Conservation (phyloP, 768 basidiomycete genomes). For the Paxillus ammoniavirescens region DNA sequence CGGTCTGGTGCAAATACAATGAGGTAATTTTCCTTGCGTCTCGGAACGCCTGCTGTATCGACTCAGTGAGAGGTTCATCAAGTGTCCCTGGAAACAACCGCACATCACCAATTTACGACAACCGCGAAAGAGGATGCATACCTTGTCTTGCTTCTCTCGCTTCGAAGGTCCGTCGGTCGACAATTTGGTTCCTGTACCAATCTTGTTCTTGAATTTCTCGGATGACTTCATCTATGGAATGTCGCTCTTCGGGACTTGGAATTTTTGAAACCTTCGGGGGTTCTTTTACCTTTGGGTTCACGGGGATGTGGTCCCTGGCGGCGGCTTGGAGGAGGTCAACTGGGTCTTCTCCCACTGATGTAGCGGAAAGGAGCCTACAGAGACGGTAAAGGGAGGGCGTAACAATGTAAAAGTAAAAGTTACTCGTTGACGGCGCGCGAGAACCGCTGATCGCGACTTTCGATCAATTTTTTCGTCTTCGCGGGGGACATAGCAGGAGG, state of each 20-base stretch:
- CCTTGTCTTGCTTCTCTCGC: conserved; percentile 55
- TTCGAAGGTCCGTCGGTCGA: conserved; percentile 50
- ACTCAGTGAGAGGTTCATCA: conserved; percentile 55
- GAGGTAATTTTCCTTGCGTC: conserved; percentile 58
- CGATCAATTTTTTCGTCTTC: conserved; percentile 67
- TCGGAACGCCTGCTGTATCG: conserved; percentile 53
- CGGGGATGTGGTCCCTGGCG: conserved; percentile 67
- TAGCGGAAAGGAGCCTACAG: conserved; percentile 57
- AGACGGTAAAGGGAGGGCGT: not conserved
- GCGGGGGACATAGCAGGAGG: conserved; percentile 47
- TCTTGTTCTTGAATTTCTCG: conserved; percentile 52
- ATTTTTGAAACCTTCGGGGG: conserved; percentile 15
- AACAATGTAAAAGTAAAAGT: conserved; percentile 8
- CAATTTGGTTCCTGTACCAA: conserved; percentile 75
- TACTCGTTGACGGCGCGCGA: conserved; percentile 68
- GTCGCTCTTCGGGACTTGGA: conserved; percentile 50
- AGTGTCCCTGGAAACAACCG: conserved; percentile 38
- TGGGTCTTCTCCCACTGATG: conserved; percentile 55
- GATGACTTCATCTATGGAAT: conserved; percentile 57
- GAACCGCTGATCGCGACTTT: conserved; percentile 67
- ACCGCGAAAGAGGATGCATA: conserved; percentile 12
- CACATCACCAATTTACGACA: not conserved
- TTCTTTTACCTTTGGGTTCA: conserved; percentile 44
- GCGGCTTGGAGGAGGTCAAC: conserved; percentile 62
- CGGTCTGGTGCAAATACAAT: conserved; percentile 70